Percentiles rank a stretch among this genome's conserved stretches.
Conservation (phyloP, 2,329 filamentous ascomycete species). For the Neodidymelliopsis sp. region DNA sequence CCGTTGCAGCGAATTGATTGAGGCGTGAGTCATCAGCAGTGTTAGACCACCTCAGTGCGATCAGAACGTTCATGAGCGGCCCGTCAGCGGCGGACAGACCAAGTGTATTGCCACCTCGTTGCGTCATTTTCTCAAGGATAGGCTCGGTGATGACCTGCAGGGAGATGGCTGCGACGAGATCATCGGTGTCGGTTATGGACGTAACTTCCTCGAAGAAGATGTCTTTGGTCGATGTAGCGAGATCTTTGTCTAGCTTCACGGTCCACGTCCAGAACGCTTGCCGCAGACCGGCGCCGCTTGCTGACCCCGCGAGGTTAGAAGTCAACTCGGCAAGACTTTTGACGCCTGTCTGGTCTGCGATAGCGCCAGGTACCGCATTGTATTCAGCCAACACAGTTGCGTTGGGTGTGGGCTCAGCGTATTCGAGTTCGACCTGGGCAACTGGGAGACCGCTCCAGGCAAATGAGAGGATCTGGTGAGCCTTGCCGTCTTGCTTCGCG, state of each 20-base stretch:
- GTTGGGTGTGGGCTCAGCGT: constrained; percentile 33
- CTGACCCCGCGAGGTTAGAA: constrained; percentile 14
- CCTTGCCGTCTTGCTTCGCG: constrained; percentile 28
- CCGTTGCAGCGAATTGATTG: constrained; percentile 22
- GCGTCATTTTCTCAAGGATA: constrained; percentile 28
- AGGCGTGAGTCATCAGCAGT: constrained; percentile 33
- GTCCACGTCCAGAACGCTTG: constrained; percentile 41
- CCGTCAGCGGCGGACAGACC: constrained; percentile 32
- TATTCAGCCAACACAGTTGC: constrained; percentile 38
- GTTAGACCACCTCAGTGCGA: constrained; percentile 31
- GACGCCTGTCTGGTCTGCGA: constrained; percentile 27
- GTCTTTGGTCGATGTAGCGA: constrained; percentile 29
- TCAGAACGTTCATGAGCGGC: constrained; percentile 27
- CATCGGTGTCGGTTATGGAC: constrained; percentile 22
- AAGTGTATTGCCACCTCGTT: constrained; percentile 40
- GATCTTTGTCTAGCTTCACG: constrained; percentile 32
- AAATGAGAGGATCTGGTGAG: constrained; percentile 40
- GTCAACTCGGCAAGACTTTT: constrained; percentile 33
- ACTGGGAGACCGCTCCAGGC: constrained; percentile 20
- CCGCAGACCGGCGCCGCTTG: constrained; percentile 23
- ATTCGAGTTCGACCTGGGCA: constrained; percentile 33
- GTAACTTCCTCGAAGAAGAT: constrained; percentile 35
- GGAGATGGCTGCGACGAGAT: constrained; percentile 29
- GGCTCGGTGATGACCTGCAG: constrained; percentile 40
- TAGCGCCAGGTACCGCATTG: constrained; percentile 27